These are phyloP conservation scores for Ceratocystiopsis minuta DNA, from an alignment of 2,329 filamentous ascomycete species.

Conservation along the genomic window DNA sequence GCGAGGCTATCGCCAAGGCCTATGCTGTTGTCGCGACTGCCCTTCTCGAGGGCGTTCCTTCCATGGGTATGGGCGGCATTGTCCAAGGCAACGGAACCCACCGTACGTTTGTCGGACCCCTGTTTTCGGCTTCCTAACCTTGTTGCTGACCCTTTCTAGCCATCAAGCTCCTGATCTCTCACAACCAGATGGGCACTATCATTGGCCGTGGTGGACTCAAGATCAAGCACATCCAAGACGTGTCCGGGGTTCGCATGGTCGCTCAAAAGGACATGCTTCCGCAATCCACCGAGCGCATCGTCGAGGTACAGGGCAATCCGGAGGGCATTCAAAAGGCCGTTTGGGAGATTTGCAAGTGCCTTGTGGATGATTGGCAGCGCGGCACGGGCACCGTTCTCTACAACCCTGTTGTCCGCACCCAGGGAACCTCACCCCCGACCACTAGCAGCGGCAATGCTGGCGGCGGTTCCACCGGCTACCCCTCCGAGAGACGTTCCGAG, in stretches of 20 bases:
- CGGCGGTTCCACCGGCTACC: conserved; percentile 10
- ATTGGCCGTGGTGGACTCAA: conserved; percentile 92
- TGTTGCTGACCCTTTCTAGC: conserved; percentile 31
- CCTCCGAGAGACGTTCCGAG: conserved; percentile 28
- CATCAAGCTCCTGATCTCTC: conserved; percentile 92
- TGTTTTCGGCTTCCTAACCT: not conserved
- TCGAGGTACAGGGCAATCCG: conserved; percentile 88
- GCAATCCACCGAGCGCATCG: conserved; percentile 93
- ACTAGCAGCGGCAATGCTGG: conserved; percentile 27
- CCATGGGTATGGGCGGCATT: conserved; percentile 90
- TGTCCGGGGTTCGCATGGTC: conserved; percentile 93
- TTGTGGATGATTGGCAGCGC: conserved; percentile 94
- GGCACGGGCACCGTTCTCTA: conserved; percentile 94
- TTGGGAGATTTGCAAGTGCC: conserved; percentile 98
- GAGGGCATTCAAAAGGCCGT: conserved; percentile 90
- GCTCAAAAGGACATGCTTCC: conserved; percentile 99
- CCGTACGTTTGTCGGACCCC: conserved; percentile 45
- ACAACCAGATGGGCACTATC: conserved; percentile 99
- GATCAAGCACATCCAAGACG: conserved; percentile 98
- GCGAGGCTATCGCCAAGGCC: conserved; percentile 76
- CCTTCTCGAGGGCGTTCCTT: conserved; percentile 78
- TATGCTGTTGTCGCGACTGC: conserved; percentile 88
- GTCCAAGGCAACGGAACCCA: conserved; percentile 80
- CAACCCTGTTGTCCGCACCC: conserved; percentile 85
- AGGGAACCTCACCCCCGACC: conserved; percentile 34